phyloP scores from a whole-genome alignment of 306 rosid species.

The Abrus precatorius region DNA sequence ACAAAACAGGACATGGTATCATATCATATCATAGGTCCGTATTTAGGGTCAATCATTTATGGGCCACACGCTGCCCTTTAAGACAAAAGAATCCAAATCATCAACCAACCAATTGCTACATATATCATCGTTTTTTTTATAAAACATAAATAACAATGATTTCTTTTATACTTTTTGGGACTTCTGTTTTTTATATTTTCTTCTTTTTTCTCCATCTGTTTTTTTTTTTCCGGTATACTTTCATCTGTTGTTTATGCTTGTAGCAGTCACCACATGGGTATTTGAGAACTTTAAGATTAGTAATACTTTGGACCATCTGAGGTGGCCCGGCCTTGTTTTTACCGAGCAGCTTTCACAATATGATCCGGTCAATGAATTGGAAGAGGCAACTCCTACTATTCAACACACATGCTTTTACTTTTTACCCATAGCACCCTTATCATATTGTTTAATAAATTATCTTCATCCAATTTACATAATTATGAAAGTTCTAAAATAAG shows the following conservation, averaged over 20 bases:
- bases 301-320: neutral
- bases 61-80: constrained; percentile 42
- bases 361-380: neutral
- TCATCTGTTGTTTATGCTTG: neutral
- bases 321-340: neutral
- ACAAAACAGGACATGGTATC: neutral
- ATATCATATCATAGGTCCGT: neutral
- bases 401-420: constrained; percentile 1
- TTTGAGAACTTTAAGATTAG: constrained; percentile 11
- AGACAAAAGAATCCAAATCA: constrained; percentile 39
- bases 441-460: neutral
- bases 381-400: neutral
- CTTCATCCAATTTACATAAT: neutral
- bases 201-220: neutral
- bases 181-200: neutral
- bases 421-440: neutral
- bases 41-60: constrained; percentile 41
- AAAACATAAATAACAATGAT: neutral
- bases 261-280: constrained; percentile 18
- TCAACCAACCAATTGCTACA: constrained; percentile 27
- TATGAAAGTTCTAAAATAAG: neutral
- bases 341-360: neutral
- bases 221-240: too few relatives aligned
- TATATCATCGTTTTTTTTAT: neutral
- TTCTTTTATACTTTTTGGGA: neutral